Evolutionary conservation across 331 rosid genomes (phyloP).

Genomic region (Rosa hybrid): DNA sequence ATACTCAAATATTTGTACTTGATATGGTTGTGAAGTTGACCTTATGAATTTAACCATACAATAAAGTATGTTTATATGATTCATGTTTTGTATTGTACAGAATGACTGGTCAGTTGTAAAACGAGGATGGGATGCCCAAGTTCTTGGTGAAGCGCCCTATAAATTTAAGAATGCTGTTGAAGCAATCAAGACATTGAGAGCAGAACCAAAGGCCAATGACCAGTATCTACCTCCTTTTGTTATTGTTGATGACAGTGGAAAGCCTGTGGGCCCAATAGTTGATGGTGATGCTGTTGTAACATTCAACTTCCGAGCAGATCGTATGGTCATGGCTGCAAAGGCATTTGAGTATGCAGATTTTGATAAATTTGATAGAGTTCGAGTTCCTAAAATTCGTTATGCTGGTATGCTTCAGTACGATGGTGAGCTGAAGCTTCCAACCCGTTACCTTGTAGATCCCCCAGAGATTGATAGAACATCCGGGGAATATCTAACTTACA

Average conservation of each 20-base stretch:
- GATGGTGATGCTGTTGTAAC: conserved; percentile 99
- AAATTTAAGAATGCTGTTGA: conserved; percentile 76
- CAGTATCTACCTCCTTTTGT: conserved; percentile 96
- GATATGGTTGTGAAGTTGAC: background rate
- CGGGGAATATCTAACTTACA: conserved; percentile 88
- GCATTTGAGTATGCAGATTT: conserved; percentile 85
- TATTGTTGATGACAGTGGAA: conserved; percentile 78
- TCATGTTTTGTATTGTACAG: conserved; percentile 43
- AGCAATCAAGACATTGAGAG: conserved; percentile 81
- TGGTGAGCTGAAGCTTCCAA: conserved; percentile 96
- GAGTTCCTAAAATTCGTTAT: conserved; percentile 79
- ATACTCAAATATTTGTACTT: background rate
- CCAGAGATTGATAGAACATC: conserved; percentile 97
- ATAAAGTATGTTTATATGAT: background rate
- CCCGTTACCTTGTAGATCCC: conserved; percentile 85
- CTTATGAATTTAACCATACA: background rate
- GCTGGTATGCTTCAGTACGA: conserved; percentile 99
- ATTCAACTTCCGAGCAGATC: conserved; percentile 92
- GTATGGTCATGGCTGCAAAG: conserved; percentile 95
- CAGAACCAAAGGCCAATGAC: conserved; percentile 68
- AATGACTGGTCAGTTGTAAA: conserved; percentile 98
- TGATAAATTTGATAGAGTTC: conserved; percentile 89
- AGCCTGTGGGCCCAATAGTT: conserved; percentile 87
- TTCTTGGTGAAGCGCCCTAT: conserved; percentile 95
- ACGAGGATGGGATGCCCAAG: conserved; percentile 99